Evolutionary conservation across 495 filamentous ascomycete species (phyloP).

Genomic region (Tetracladium marchalianum): DNA sequence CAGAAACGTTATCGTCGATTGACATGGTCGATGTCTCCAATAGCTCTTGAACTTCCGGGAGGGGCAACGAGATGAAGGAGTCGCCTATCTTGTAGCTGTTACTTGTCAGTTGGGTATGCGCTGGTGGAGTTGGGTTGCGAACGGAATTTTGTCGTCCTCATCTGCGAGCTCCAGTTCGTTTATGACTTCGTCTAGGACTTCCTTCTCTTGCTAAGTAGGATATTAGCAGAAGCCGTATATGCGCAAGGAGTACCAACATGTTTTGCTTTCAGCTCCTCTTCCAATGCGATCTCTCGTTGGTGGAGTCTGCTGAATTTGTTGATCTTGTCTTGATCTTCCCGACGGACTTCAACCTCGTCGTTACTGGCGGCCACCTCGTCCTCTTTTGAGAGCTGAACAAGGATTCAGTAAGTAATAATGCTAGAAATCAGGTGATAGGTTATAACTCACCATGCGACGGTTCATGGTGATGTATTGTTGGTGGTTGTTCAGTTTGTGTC

Average conservation of each 20-base stretch:
- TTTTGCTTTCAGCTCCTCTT: slow-evolving; percentile 75
- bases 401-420: not conserved
- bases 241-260: slow-evolving; percentile 46
- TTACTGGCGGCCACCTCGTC: slow-evolving; percentile 65
- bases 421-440: not conserved
- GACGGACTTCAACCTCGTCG: slow-evolving; percentile 82
- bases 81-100: slow-evolving; percentile 92
- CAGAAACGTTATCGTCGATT: slow-evolving; percentile 65
- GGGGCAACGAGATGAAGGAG: slow-evolving; percentile 78
- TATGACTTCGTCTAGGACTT: slow-evolving; percentile 87
- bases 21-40: slow-evolving; percentile 58
- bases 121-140: slow-evolving; percentile 20
- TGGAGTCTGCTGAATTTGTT: slow-evolving; percentile 95
- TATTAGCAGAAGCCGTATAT: not conserved
- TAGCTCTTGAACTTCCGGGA: slow-evolving; percentile 75
- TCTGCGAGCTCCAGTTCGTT: slow-evolving; percentile 89
- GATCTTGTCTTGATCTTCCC: slow-evolving; percentile 97
- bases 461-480: slow-evolving; percentile 11
- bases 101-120: not conserved
- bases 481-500: not conserved
- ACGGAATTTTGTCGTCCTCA: slow-evolving; percentile 91
- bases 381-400: slow-evolving; percentile 72
- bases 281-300: slow-evolving; percentile 65
- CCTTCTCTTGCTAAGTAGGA: slow-evolving; percentile 82
- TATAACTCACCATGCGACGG: slow-evolving; percentile 15